Base-by-base conservation (phyloP, 2,329 filamentous ascomycete species). In the Calonectria pteridis region DNA sequence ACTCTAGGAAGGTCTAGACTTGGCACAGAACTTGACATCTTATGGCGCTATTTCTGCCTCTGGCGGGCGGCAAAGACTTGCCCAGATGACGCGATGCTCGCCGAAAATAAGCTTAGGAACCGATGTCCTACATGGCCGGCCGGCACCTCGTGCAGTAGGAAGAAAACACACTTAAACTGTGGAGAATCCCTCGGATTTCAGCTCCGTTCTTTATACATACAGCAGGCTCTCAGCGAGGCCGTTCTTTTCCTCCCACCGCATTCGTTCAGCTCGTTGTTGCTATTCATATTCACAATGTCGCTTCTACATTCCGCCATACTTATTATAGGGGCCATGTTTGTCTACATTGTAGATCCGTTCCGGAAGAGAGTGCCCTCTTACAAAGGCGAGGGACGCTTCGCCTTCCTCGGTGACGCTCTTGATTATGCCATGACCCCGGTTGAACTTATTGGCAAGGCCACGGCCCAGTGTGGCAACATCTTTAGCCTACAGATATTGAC, bases 401-500 rank as follows among this genome's bases (percentile, higher is more conserved):
- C 69, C 16, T 72, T 72, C 37, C 69, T 72, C 13, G 49, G 69
- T 3, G 69, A 72, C 26, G 69, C 69, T 14, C 46, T 72, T 26
- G 69, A 72, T 58, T 72, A 72, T 43, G 64, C 64, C 35, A 72
- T 55, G 33, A 59, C 35, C 11, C 69, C 69, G 4, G 35, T 72
- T n/a, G 69, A 72, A 14, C 69, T 72, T 28, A 67, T 72, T 10
- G 31, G 23, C 26, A 72, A 63, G 53, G 69, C 69, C 53, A 72
- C 69, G 26, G 23, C 28, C 4, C 69, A 72, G 35, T 72, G 69
- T 31, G 69, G 69, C 28, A 55, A 67, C 64, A 67, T 72, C 6
- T 72, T 72, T 20, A 72, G 69, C 26, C 69, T 72, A 3, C 69
- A 72, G 31, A 64, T 72, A 31, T 23, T 72, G 23, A 72, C 64